Percentiles rank a stretch among this genome's conserved stretches.
Conservation (phyloP, 1,139 yeast species). For the Geotrichum macrosporum region DNA sequence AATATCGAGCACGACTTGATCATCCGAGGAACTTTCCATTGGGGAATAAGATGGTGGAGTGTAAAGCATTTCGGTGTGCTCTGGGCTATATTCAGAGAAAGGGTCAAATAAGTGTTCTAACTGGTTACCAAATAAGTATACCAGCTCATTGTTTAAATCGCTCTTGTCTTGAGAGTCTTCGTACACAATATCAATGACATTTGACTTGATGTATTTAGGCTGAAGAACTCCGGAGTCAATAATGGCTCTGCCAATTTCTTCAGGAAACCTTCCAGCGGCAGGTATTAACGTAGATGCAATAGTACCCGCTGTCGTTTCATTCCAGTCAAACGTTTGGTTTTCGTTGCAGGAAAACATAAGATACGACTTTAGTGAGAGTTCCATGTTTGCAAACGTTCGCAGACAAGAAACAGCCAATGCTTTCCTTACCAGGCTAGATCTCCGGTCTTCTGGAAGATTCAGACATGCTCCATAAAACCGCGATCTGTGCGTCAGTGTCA, state of each 20-base stretch:
- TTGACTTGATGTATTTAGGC: conserved; percentile 50
- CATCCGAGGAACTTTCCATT: conserved; percentile 29
- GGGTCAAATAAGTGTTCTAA: conserved; percentile 87
- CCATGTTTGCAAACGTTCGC: conserved; percentile 60
- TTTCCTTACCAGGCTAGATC: conserved; percentile 58
- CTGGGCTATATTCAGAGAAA: conserved; percentile 84
- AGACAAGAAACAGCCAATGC: conserved; percentile 73
- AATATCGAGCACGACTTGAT: conserved; percentile 42
- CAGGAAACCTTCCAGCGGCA: conserved; percentile 49
- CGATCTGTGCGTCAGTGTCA: conserved; percentile 59
- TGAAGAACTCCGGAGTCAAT: conserved; percentile 56
- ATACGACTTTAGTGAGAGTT: conserved; percentile 28
- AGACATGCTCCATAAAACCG: conserved; percentile 76
- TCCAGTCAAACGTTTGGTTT: conserved; percentile 39
- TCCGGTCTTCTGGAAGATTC: conserved; percentile 52
- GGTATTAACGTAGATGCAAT: conserved; percentile 59
- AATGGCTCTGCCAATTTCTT: conserved; percentile 52
- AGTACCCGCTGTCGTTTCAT: conserved; percentile 77
- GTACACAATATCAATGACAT: conserved; percentile 71
- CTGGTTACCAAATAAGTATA: conserved; percentile 73
- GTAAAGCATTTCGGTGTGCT: conserved; percentile 67
- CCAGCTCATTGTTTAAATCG: conserved; percentile 70
- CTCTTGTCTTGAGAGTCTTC: conserved; percentile 48
- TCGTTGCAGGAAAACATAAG: conserved; percentile 14
- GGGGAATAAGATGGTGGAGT: conserved; percentile 43